phyloP scores from a whole-genome alignment of 2,329 filamentous ascomycete genomes.

The Nakataea oryzae region DNA sequence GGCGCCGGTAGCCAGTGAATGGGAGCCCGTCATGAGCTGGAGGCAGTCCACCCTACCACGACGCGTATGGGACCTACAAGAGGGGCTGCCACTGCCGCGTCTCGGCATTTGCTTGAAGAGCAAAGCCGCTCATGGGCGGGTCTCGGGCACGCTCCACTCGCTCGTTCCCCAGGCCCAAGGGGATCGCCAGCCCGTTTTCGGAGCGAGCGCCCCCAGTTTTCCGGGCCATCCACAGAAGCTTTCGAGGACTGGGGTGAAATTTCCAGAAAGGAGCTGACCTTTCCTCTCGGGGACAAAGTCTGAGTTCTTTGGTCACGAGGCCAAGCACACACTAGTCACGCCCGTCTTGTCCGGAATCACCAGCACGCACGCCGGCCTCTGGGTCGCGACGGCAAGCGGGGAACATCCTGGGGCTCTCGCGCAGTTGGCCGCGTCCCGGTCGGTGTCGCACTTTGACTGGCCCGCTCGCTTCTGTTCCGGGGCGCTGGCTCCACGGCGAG shows the following conservation, averaged over 20 bases:
- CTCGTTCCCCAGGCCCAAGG: neutral
- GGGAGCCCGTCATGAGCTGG: no score
- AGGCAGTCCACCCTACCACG: no score
- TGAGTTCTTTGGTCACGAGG: conserved; percentile 8
- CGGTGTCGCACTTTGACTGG: conserved; percentile 14
- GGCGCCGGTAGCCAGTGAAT: no score
- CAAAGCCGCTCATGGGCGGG: neutral
- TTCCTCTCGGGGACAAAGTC: conserved; percentile 5
- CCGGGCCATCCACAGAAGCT: neutral
- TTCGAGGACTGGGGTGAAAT: neutral
- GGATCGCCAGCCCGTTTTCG: neutral
- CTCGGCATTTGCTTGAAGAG: neutral
- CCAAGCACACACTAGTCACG: conserved; percentile 7
- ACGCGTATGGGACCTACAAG: no score
- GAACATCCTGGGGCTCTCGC: no score
- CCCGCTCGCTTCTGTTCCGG: conserved; percentile 18
- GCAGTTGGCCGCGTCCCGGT: conserved; percentile 12
- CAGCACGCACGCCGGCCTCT: no score
- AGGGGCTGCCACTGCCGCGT: no score
- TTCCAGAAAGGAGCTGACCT: neutral
- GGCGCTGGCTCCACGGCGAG: conserved; percentile 21
- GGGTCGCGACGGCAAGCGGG: no score
- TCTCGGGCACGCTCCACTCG: no score
- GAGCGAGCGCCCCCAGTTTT: neutral
- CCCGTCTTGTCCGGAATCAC: no score